Evolutionary conservation across 2,329 filamentous ascomycete species (phyloP), one percentile per base, ranked within the genome.

Genomic region (Ophiocordyceps camponoti-saundersi): DNA sequence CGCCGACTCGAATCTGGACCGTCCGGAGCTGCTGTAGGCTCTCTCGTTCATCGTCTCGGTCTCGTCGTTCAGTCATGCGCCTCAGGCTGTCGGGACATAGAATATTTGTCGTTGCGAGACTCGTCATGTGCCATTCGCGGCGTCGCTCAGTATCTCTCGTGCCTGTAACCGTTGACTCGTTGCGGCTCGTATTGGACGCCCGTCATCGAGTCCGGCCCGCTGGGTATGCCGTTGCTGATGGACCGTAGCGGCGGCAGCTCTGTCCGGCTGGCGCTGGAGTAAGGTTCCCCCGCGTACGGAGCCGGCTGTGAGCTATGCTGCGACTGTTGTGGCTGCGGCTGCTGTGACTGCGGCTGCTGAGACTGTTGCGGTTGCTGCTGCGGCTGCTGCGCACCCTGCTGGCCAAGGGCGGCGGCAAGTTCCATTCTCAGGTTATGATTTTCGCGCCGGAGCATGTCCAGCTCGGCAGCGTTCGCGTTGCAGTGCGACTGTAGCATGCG

Each of bases 181-280:
- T 70, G 64, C 6, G 64, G 61, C 26, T 78, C 75, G 46, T 81
- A 82, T 55, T 80, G 77, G 6, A 82, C 75, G 2, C 78, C 78
- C 1, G 75, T 79, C 78, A 82, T 82, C 1, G 75, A 74, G 21
- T 81, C 77, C 1, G 77, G 71, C 0, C 60, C 61, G 29, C 60
- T 65, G 6, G 63, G 56, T 10, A 70, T 57, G 48, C 60, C 62
- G 45, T 64, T 64, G 53, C 67, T 70, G 16, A 78, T 59, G 16
- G 71, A 68, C 12, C 76, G 67, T 34, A 80, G 64, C 2, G 77
- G 77, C 13, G 77, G 77, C 29, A 80, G 62, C 53, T 77, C 71
- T 15, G 69, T 67, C 20, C 72, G 66, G 52, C 56, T 55, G 49
- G 63, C 46, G 49, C 49, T 51, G 49, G 56, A 46, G 47, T 64